A percentile compares a stretch with the other conserved stretches of the same genome.
These are phyloP conservation scores for Neofusicoccum cordaticola DNA, from an alignment of 2,329 filamentous ascomycete genomes.

Conservation along the genomic window DNA sequence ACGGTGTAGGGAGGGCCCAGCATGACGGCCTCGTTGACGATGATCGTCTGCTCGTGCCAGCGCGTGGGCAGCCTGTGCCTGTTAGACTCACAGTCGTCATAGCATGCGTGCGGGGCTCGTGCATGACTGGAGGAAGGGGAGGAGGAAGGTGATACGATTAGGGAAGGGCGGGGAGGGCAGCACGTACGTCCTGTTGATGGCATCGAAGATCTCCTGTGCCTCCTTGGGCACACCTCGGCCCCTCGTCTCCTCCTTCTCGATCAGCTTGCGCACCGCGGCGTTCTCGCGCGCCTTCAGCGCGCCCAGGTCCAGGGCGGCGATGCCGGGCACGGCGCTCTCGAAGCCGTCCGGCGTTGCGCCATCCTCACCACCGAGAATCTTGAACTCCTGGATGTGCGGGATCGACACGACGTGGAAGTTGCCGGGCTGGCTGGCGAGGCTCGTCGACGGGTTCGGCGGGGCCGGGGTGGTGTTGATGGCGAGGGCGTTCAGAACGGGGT, in stretches of 20 bases:
- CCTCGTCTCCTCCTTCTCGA: slow-evolving; percentile 56
- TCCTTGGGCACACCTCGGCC: slow-evolving; percentile 61
- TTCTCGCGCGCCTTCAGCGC: slow-evolving; percentile 56
- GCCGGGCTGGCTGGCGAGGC: slow-evolving; percentile 42
- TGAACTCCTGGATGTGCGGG: slow-evolving; percentile 57
- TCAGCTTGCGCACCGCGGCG: slow-evolving; percentile 54
- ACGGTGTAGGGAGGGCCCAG: slow-evolving; percentile 58
- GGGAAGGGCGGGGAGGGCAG: neutral
- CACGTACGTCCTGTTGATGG: slow-evolving; percentile 56
- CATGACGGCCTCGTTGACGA: slow-evolving; percentile 60
- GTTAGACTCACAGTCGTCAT: neutral
- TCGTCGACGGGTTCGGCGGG: slow-evolving; percentile 42
- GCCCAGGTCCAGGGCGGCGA: slow-evolving; percentile 54
- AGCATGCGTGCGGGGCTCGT: neutral
- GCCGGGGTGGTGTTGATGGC: slow-evolving; percentile 56
- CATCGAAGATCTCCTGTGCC: slow-evolving; percentile 63
- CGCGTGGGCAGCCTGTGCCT: slow-evolving; percentile 49
- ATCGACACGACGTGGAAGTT: slow-evolving; percentile 62
- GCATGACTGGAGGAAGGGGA: neutral
- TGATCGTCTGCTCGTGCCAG: slow-evolving; percentile 59
- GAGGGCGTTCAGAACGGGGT: slow-evolving; percentile 59
- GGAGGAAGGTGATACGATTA: neutral
- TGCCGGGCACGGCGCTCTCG: slow-evolving; percentile 42
- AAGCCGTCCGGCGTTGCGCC: slow-evolving; percentile 38
- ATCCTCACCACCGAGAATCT: slow-evolving; percentile 46